These are phyloP conservation scores for Aleurites moluccanus DNA, from an alignment of 441 rosid species.

Conservation along the genomic window DNA sequence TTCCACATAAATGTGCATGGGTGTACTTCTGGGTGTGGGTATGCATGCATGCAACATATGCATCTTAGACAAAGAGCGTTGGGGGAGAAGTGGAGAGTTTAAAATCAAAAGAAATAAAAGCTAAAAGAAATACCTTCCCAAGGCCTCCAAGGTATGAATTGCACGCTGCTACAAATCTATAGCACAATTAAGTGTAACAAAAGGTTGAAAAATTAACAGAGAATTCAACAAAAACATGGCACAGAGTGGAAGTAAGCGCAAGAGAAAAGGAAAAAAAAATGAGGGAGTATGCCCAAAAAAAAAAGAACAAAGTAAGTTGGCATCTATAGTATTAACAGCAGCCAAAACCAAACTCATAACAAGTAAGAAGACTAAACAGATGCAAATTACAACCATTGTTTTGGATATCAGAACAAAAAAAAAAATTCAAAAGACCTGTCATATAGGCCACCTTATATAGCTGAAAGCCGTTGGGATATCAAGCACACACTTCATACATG, in stretches of 20 bases:
- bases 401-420: too few relatives aligned
- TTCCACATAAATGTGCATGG: not conserved
- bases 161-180: conserved; percentile 88
- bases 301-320: too few relatives aligned
- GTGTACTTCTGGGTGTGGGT: not conserved
- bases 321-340: not conserved
- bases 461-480: conserved; percentile 16
- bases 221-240: not conserved
- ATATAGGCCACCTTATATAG: not conserved
- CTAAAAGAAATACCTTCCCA: conserved; percentile 71
- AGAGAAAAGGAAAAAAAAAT: not conserved
- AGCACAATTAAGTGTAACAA: conserved; percentile 40
- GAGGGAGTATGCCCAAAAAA: too few relatives aligned
- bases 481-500: not conserved
- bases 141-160: conserved; percentile 91
- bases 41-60: not conserved
- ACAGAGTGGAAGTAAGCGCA: not conserved
- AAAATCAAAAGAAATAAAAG: conserved; percentile 11
- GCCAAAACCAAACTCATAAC: conserved; percentile 5
- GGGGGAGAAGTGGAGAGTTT: not conserved
- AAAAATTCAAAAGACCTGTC: not conserved
- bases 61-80: not conserved
- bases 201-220: conserved; percentile 4
- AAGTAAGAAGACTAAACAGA: not conserved
- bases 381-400: not conserved